Conservation (phyloP, 805 yeast species). For the Candida cerambycidarum region DNA sequence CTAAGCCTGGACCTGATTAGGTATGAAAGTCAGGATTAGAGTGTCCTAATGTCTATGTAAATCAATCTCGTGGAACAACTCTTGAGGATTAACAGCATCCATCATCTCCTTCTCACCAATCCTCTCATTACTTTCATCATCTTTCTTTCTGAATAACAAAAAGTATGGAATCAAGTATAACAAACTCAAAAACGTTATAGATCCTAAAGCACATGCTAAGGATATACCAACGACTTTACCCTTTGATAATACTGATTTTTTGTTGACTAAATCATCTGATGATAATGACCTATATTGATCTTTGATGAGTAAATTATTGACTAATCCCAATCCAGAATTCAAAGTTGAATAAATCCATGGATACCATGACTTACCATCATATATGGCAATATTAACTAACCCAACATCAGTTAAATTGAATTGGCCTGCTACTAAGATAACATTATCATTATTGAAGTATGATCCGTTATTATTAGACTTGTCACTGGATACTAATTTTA, state of each 20-base stretch:
- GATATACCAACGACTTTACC: constrained; percentile 48
- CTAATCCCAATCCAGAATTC: constrained; percentile 23
- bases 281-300: constrained; percentile 37
- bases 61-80: constrained; percentile 45
- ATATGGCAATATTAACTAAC: constrained; percentile 58
- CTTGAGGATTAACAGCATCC: constrained; percentile 44
- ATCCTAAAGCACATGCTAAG: constrained; percentile 46
- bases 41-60: constrained; percentile 35
- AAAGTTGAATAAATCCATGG: constrained; percentile 54
- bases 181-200: constrained; percentile 41
- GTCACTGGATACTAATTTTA: constrained; percentile 41
- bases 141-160: constrained; percentile 31
- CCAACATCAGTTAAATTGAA: constrained; percentile 49
- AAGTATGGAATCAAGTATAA: constrained; percentile 42
- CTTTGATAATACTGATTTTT: constrained; percentile 24
- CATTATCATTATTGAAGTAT: constrained; percentile 43
- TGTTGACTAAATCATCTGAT: constrained; percentile 27
- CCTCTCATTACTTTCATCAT: constrained; percentile 26
- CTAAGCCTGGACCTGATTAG: too few relatives aligned
- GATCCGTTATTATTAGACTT: constrained; percentile 25
- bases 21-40: too few relatives aligned
- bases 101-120: constrained; percentile 46
- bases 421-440: constrained; percentile 59
- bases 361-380: constrained; percentile 64
- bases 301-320: constrained; percentile 32